A percentile compares a stretch with the other conserved stretches of the same genome.
These are phyloP conservation scores for Solanum chacoense DNA, from an alignment of 305 asterid genomes.

Conservation along the genomic window DNA sequence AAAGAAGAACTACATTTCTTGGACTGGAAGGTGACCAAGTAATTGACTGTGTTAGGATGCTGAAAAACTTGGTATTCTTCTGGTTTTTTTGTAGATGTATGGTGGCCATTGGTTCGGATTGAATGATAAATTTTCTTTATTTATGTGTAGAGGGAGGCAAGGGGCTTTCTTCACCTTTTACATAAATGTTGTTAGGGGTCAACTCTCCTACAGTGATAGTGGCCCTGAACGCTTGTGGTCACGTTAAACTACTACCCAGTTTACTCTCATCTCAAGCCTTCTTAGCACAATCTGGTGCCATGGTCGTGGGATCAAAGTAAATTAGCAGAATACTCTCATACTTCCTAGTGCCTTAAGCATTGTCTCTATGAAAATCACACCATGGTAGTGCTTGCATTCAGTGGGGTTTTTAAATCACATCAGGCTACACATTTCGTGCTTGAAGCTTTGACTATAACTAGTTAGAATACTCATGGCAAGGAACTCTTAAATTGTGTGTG, in stretches of 20 bases:
- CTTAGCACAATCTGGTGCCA: neutral
- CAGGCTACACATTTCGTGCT: neutral
- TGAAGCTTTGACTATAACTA: neutral
- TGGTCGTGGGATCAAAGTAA: neutral
- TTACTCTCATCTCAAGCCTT: neutral
- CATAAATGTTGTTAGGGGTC: neutral
- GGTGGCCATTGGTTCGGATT: neutral
- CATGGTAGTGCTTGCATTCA: neutral
- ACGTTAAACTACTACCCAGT: neutral
- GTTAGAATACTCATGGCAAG: neutral
- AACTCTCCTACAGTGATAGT: neutral
- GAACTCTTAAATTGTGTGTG: neutral
- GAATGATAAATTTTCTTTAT: neutral
- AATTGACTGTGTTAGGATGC: neutral
- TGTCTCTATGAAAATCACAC: neutral
- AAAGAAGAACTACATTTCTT: neutral
- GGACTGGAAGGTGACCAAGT: neutral
- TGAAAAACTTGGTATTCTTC: neutral
- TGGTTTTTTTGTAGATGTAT: neutral
- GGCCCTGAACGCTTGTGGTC: neutral
- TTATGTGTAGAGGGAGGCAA: neutral
- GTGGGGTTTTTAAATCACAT: neutral
- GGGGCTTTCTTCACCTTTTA: neutral
- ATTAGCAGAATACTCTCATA: neutral
- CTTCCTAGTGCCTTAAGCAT: neutral